Percentiles rank a stretch among this genome's conserved stretches.
These are phyloP conservation scores for Corylus avellana DNA, from an alignment of 306 rosid genomes.

Conservation along the genomic window DNA sequence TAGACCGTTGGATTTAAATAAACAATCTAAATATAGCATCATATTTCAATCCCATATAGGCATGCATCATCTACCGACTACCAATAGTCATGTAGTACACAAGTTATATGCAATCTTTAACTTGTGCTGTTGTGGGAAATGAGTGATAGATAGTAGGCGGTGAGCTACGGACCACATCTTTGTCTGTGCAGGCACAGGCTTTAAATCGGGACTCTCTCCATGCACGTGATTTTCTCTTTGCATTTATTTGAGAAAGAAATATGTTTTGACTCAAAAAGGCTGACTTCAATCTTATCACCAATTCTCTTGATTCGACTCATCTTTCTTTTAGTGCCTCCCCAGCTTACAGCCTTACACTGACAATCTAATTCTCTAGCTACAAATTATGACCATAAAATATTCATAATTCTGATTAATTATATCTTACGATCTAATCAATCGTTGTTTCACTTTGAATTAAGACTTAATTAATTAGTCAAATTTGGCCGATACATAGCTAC, in stretches of 20 bases:
- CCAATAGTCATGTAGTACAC: no score
- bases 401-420: no score
- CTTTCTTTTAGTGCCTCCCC: neutral
- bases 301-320: neutral
- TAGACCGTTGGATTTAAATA: no score
- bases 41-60: no score
- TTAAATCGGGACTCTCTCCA: neutral
- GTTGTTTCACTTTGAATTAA: neutral
- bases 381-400: no score
- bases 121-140: neutral
- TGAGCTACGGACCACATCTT: conserved; percentile 1
- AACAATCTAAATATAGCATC: no score
- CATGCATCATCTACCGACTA: no score
- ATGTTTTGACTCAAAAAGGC: no score
- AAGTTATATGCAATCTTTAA: no score
- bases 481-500: neutral
- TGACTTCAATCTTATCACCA: no score
- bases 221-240: conserved; percentile 1
- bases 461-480: neutral
- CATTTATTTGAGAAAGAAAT: no score
- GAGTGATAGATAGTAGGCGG: neutral
- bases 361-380: neutral
- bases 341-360: no score
- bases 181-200: neutral
- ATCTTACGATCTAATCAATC: neutral